phyloP scores from a whole-genome alignment of 805 yeast species.

The Groenewaldozyma salmanticensis region DNA sequence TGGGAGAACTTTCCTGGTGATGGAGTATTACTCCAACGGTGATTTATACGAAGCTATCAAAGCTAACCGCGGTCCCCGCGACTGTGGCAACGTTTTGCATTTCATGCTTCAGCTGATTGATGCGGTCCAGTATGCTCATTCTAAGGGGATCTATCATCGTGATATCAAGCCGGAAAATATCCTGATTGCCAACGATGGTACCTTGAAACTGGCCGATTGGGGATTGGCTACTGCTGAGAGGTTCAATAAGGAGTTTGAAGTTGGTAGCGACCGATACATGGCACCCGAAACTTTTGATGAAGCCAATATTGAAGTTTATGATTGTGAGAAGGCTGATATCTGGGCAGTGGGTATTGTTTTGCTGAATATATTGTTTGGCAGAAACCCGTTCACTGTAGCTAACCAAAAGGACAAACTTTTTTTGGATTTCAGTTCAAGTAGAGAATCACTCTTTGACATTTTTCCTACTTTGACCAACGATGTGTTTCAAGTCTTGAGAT shows the following conservation, averaged over 20 bases:
- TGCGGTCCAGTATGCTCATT: slow-evolving; percentile 68
- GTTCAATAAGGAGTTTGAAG: slow-evolving; percentile 63
- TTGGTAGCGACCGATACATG: slow-evolving; percentile 88
- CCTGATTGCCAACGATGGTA: slow-evolving; percentile 50
- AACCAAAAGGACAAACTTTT: slow-evolving; percentile 72
- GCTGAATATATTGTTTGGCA: slow-evolving; percentile 76
- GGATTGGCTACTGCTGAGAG: slow-evolving; percentile 68
- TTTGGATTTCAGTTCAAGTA: slow-evolving; percentile 72
- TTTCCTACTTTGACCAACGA: slow-evolving; percentile 84
- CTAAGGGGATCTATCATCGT: slow-evolving; percentile 78
- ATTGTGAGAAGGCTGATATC: slow-evolving; percentile 72
- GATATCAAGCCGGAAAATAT: slow-evolving; percentile 95
- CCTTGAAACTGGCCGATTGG: slow-evolving; percentile 70
- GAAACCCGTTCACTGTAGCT: slow-evolving; percentile 79
- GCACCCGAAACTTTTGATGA: slow-evolving; percentile 83
- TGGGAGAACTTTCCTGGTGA: slow-evolving; percentile 47
- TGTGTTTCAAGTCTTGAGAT: slow-evolving; percentile 73
- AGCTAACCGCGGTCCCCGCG: slow-evolving; percentile 43
- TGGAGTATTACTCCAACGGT: slow-evolving; percentile 81
- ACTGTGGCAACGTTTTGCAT: slow-evolving; percentile 30
- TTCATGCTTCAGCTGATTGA: slow-evolving; percentile 71
- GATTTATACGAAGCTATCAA: slow-evolving; percentile 83
- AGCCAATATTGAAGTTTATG: slow-evolving; percentile 38
- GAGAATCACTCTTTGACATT: slow-evolving; percentile 86
- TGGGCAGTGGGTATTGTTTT: slow-evolving; percentile 87